Evolutionary conservation across 179 eudicot genomes (phyloP), one percentile per base, ranked within the genome.

Genomic region (Patellifolia procumbens): DNA sequence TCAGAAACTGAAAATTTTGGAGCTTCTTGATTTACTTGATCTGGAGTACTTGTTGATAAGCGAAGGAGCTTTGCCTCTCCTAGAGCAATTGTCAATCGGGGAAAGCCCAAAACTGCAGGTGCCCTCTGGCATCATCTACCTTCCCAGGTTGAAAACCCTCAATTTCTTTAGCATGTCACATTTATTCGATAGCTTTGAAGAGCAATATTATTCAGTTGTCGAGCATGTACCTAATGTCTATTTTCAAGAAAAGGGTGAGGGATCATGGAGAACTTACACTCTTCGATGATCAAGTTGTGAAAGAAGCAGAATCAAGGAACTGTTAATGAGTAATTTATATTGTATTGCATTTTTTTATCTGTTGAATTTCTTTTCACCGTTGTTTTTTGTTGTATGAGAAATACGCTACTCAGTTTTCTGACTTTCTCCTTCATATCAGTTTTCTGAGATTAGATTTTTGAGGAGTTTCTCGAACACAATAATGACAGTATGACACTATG

Each of bases 1-100:
- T 35, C 52, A 31, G 24, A 80, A 62, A 49, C 79, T 80, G 22
- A 75, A 75, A 52, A 10, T 75, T 49, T 26, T 80, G 12, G 37
- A 63, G n/a, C 68, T 80, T 17, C 42, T 75, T 12, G 76, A 75
- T 32, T 39, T 80, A 48, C n/a, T 31, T 32, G 16, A 45, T 0
- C 59, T 80, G 26, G 46, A 35, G 46, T 49, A 59, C 35, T 20
- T 80, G 51, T 0, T 0, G 5, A 80, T 80, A 28, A 28, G 12
- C 1, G 64, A 28, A 60, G 35, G 64, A 60, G 64, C 64, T 29
- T 35, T 60, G 15, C 64, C 64, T 60, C 17, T 26, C 20, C 64
- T 60, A 12, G 64, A 60, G 7, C 35, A 60, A 11, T 28, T 60
- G 35, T 60, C 64, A 28, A 60, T 60, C 13, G 64, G 64, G 13